Conservation (phyloP, 2,329 filamentous ascomycete genomes). For the Aureobasidium namibiae region DNA sequence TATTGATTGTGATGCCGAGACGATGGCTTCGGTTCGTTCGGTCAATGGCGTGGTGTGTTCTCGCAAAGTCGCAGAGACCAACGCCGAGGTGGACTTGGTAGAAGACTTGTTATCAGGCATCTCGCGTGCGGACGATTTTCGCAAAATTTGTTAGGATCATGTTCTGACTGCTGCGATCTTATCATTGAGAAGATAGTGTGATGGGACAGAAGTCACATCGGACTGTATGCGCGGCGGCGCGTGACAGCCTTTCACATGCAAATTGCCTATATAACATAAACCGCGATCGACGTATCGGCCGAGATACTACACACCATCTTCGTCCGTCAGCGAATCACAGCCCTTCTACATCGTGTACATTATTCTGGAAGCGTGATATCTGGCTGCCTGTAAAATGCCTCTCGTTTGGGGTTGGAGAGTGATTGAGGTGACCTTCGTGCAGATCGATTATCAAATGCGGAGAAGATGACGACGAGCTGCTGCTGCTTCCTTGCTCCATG, state of each 20-base stretch:
- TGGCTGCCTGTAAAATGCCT: neutral
- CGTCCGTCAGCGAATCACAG: neutral
- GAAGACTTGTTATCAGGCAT: constrained; percentile 3
- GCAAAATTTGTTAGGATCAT: neutral
- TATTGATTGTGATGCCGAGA: neutral
- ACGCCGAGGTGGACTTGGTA: neutral
- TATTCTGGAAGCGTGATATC: neutral
- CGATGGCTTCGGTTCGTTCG: constrained; percentile 1
- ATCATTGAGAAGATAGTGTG: neutral
- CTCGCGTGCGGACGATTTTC: neutral
- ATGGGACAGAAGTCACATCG: neutral
- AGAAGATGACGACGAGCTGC: neutral
- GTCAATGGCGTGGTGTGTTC: constrained; percentile 6
- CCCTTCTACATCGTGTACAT: neutral
- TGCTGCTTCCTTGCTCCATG: constrained; percentile 3
- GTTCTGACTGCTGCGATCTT: neutral
- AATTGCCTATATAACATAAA: neutral
- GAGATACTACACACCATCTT: neutral
- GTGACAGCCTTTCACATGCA: constrained; percentile 4
- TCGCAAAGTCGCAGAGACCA: neutral
- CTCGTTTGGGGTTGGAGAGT: neutral
- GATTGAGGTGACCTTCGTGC: neutral
- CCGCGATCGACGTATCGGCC: neutral
- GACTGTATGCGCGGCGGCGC: neutral
- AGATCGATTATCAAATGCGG: constrained; percentile 1